Base-by-base conservation (phyloP, 2,329 filamentous ascomycete species). In the Thielaviopsis euricoi region DNA sequence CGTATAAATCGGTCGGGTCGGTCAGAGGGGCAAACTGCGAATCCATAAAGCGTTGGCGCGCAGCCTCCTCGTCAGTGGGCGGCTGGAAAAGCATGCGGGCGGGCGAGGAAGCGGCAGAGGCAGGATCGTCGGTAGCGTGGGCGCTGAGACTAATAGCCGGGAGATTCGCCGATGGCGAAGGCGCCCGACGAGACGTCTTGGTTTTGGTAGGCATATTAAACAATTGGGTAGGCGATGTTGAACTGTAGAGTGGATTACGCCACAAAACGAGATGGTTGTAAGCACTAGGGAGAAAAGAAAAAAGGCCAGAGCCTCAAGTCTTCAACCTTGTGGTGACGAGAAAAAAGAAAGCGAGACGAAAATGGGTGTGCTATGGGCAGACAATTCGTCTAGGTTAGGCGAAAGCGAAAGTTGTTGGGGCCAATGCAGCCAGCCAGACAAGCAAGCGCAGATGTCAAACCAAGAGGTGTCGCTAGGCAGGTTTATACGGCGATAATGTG, bases 11-110 rank as follows among this genome's bases (percentile, higher is more conserved):
- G 66, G 79, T 85, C 55, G 83, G 80, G 63, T 88, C 85, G 63
- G 83, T 78, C 54, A 97, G 76, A 17, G 91, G 91, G 13, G 87
- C 93, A 67, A 97, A 98, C 67, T 97, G 89, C 40, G 91, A 86
- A 67, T 97, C 87, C 65, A 85, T 80, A 67, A 83, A 85, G 60
- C 84, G 84, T 69, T 89, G 79, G 62, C 81, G 81, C 61, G 84
- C 83, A 52, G 84, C 79, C 71, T 97, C 90, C 67, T 86, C 86
- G n/a, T 83, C 85, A 7, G 88, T 87, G 59, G 87, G 87, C 29
- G 93, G 89, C 67, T 91, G 82, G 71, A 95, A 96, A 55, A 97
- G 81, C 9, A 80, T 77, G 12, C 83, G 95, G 54, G 86, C 86
- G 15, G 85, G 43, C 17, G 53, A 50, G 43, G 46, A 6, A 43